These are phyloP conservation scores for Chrysoporthe puriensis DNA, from an alignment of 2,329 filamentous ascomycete genomes.

Conservation along the genomic window DNA sequence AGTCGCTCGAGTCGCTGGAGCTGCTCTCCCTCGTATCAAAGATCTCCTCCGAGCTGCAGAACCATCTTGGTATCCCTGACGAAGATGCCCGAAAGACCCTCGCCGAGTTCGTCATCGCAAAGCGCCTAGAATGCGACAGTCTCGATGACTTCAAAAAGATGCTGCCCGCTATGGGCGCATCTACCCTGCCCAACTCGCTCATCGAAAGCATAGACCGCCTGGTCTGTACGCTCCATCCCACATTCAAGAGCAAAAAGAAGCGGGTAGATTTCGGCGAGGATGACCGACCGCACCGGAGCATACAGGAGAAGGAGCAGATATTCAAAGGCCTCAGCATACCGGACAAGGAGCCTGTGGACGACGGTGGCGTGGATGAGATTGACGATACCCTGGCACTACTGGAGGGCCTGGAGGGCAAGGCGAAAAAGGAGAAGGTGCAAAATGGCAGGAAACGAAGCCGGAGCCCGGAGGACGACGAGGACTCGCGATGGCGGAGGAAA, in stretches of 20 bases:
- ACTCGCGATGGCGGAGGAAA: slow-evolving; percentile 57
- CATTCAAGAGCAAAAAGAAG: slow-evolving; percentile 67
- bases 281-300: slow-evolving; percentile 46
- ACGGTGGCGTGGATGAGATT: slow-evolving; percentile 64
- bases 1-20: slow-evolving; percentile 87
- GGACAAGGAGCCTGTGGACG: slow-evolving; percentile 62
- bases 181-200: slow-evolving; percentile 80
- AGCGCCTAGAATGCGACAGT: slow-evolving; percentile 75
- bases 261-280: slow-evolving; percentile 45
- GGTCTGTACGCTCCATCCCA: slow-evolving; percentile 87
- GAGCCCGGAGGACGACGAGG: slow-evolving; percentile 50
- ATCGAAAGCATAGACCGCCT: slow-evolving; percentile 90
- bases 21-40: slow-evolving; percentile 92
- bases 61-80: slow-evolving; percentile 88
- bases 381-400: slow-evolving; percentile 92
- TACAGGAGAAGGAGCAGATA: slow-evolving; percentile 79
- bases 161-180: slow-evolving; percentile 76
- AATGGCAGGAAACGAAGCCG: slow-evolving; percentile 42
- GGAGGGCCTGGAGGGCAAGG: slow-evolving; percentile 79
- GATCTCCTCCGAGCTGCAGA: slow-evolving; percentile 91
- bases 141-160: slow-evolving; percentile 75
- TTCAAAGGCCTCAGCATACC: slow-evolving; percentile 89
- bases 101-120: slow-evolving; percentile 93
- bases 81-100: slow-evolving; percentile 68
- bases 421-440: slow-evolving; percentile 41